Conservation (phyloP, 306 rosid genomes). For the Glycine tomentella region DNA sequence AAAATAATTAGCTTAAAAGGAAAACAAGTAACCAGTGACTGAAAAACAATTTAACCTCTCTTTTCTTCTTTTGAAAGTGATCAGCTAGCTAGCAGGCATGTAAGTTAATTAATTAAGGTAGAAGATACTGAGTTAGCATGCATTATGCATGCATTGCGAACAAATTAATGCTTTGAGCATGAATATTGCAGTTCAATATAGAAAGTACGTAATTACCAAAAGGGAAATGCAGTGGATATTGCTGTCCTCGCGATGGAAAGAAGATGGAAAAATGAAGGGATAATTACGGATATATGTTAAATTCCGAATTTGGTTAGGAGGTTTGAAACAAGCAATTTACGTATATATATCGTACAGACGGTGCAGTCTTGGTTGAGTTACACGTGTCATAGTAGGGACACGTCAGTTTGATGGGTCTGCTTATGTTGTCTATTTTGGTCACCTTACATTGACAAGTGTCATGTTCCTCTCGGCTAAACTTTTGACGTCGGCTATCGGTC, state of each 20-base stretch:
- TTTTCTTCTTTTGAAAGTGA: no score
- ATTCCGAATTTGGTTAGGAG: background rate
- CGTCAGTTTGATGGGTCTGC: background rate
- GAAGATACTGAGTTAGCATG: background rate
- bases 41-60: no score
- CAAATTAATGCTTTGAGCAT: background rate
- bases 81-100: background rate
- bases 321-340: background rate
- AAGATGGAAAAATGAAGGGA: background rate
- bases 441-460: background rate
- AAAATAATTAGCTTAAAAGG: no score
- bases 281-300: background rate
- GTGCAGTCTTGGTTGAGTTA: background rate
- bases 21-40: no score
- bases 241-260: background rate
- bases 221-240: background rate
- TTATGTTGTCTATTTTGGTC: no score
- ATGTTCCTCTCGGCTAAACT: background rate
- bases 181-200: background rate
- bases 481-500: background rate
- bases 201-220: background rate
- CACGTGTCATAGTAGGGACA: background rate
- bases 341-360: background rate
- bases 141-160: background rate
- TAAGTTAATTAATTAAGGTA: no score